These are phyloP conservation scores for Aspergillus fructus DNA, from an alignment of 2,329 filamentous ascomycete species.

Conservation along the genomic window DNA sequence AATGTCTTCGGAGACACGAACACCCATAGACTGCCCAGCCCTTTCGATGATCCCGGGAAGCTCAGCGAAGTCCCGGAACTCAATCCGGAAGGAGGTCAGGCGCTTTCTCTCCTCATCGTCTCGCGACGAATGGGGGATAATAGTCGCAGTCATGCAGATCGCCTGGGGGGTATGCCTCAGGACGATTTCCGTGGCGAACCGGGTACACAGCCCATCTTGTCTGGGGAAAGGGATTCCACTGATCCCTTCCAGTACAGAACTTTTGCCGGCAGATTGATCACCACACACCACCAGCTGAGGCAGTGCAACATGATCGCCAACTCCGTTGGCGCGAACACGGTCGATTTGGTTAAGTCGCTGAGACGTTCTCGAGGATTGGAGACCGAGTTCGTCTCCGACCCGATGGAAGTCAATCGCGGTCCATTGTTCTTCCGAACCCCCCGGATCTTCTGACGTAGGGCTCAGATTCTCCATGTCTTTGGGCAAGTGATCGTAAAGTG, in stretches of 20 bases:
- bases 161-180: constrained; percentile 30
- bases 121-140: constrained; percentile 13
- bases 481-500: background rate
- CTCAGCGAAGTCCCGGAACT: constrained; percentile 11
- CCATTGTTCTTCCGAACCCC: background rate
- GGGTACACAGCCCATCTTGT: constrained; percentile 60
- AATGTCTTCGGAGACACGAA: background rate
- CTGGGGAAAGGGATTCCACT: constrained; percentile 62
- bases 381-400: constrained; percentile 9
- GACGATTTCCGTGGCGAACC: constrained; percentile 62
- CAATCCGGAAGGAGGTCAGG: constrained; percentile 8
- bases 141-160: constrained; percentile 5
- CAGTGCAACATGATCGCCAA: constrained; percentile 51
- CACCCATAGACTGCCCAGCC: background rate
- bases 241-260: constrained; percentile 59
- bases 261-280: constrained; percentile 64
- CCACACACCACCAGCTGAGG: constrained; percentile 64
- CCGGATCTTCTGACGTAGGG: background rate
- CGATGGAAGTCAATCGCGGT: background rate
- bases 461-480: background rate
- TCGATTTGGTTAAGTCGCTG: constrained; percentile 54
- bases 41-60: constrained; percentile 17
- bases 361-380: constrained; percentile 14
- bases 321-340: constrained; percentile 53
- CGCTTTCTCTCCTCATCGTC: constrained; percentile 10